Base-by-base conservation (phyloP, 176 grass and related monocot species). In the Poa annua region DNA sequence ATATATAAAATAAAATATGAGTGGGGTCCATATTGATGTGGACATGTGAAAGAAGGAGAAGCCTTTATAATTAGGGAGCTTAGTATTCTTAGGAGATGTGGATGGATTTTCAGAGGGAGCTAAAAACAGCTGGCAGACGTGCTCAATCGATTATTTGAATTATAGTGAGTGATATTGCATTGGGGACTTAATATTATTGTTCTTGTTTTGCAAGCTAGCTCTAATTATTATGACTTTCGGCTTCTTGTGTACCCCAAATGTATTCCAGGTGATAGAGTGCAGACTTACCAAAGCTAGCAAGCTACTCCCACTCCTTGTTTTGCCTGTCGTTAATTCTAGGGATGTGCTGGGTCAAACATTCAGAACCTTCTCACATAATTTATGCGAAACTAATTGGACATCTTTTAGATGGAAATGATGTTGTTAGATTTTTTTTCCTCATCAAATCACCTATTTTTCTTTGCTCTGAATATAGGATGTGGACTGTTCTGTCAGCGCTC, bases 31-130 rank as follows among this genome's bases (percentile, higher is more conserved):
- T n/a, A n/a, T n/a, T n/a, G n/a, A n/a, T n/a, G n/a, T n/a, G n/a
- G n/a, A n/a, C n/a, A n/a, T n/a, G n/a, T n/a, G n/a, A n/a, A n/a
- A n/a, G n/a, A n/a, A n/a, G n/a, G n/a, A n/a, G n/a, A n/a, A n/a
- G n/a, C n/a, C n/a, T n/a, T n/a, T n/a, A n/a, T n/a, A n/a, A n/a
- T n/a, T n/a, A n/a, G n/a, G n/a, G n/a, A n/a, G n/a, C n/a, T n/a
- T n/a, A n/a, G n/a, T n/a, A n/a, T n/a, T n/a, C n/a, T n/a, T n/a
- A n/a, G n/a, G n/a, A n/a, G n/a, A n/a, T 7, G 50, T 20, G 5
- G 50, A 34, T 84, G 81, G 47, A 88, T 72, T 63, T 74, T 79
- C n/a, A 33, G 80, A 52, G 54, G 39, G 82, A 63, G 42, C 63
- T 70, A 70, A 32, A 71, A 83, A 26, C 71, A 25, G 29, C 74